A percentile compares a stretch with the other conserved stretches of the same genome.
Evolutionary conservation across 1,139 yeast species (phyloP).

Genomic region (Hemisphaericaspora lyxosophila): DNA sequence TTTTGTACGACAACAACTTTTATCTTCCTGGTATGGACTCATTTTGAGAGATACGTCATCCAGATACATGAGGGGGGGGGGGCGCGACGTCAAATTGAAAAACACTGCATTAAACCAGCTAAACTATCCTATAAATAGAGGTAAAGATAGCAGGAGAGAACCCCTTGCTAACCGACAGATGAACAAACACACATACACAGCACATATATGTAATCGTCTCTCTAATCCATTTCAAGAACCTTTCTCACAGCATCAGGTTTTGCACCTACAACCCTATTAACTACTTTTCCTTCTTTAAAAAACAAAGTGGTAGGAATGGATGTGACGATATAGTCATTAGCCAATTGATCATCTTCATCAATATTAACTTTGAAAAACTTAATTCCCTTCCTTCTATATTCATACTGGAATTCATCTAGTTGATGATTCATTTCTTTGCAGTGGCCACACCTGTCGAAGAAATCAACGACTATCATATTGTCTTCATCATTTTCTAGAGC

Average conservation of each 20-base stretch:
- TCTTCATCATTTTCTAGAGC: slow-evolving; percentile 11
- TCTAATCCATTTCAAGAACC: slow-evolving; percentile 12
- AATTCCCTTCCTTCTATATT: slow-evolving; percentile 9
- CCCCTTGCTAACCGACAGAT: no score
- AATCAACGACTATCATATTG: slow-evolving; percentile 15
- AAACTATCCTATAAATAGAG: slow-evolving; percentile 1
- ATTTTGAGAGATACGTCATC: no score
- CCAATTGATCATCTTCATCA: slow-evolving; percentile 15
- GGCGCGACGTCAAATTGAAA: no score
- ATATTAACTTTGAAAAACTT: slow-evolving; percentile 14
- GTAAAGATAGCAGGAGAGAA: no score
- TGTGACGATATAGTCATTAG: slow-evolving; percentile 47
- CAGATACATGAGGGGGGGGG: no score
- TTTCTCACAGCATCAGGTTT: slow-evolving; percentile 43
- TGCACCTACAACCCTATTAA: slow-evolving; percentile 77
- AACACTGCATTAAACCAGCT: no score
- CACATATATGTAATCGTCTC: no score
- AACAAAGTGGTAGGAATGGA: slow-evolving; percentile 60
- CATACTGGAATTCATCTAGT: slow-evolving; percentile 12
- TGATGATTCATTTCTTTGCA: slow-evolving; percentile 14
- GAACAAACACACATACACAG: slow-evolving; percentile 3
- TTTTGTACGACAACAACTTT: no score
- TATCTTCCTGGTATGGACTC: no score
- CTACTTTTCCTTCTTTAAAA: slow-evolving; percentile 67
- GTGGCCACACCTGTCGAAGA: slow-evolving; percentile 15